phyloP scores from a whole-genome alignment of 2,329 filamentous ascomycete genomes.

The Colletotrichum tabaci region DNA sequence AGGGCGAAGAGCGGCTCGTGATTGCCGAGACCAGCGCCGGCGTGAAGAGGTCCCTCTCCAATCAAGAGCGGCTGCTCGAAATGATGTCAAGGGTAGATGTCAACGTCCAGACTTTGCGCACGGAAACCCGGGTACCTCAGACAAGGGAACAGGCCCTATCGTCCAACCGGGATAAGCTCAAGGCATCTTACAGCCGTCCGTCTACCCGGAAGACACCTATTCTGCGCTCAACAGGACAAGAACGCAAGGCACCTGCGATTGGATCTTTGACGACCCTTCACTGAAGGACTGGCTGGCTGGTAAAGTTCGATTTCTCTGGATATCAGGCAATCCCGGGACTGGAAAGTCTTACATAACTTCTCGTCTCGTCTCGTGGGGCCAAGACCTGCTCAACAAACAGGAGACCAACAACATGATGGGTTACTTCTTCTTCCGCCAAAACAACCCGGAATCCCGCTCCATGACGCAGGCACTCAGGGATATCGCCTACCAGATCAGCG shows the following conservation, averaged over 20 bases:
- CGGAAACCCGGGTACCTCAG: constrained; percentile 48
- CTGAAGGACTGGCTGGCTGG: constrained; percentile 57
- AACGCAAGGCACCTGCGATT: constrained; percentile 61
- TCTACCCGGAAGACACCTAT: constrained; percentile 59
- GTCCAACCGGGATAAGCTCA: constrained; percentile 55
- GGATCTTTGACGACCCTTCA: constrained; percentile 58
- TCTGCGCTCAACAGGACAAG: constrained; percentile 57
- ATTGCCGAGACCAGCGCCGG: constrained; percentile 60
- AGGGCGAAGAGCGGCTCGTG: constrained; percentile 59
- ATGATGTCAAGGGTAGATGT: constrained; percentile 50
- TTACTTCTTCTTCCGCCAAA: constrained; percentile 65
- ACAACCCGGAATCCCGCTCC: constrained; percentile 61
- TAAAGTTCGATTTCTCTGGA: constrained; percentile 59
- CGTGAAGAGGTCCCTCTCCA: constrained; percentile 53
- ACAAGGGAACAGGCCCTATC: constrained; percentile 50
- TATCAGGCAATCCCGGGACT: constrained; percentile 60
- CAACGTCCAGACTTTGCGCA: constrained; percentile 52
- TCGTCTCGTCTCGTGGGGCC: constrained; percentile 59
- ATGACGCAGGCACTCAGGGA: constrained; percentile 62
- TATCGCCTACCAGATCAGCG: constrained; percentile 62
- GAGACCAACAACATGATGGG: constrained; percentile 49
- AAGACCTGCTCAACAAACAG: constrained; percentile 48
- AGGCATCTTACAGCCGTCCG: constrained; percentile 58
- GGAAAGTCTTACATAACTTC: constrained; percentile 64
- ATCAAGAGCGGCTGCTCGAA: constrained; percentile 54